Evolutionary conservation across 306 rosid species (phyloP).

Genomic region (Cucurbita maxima): DNA sequence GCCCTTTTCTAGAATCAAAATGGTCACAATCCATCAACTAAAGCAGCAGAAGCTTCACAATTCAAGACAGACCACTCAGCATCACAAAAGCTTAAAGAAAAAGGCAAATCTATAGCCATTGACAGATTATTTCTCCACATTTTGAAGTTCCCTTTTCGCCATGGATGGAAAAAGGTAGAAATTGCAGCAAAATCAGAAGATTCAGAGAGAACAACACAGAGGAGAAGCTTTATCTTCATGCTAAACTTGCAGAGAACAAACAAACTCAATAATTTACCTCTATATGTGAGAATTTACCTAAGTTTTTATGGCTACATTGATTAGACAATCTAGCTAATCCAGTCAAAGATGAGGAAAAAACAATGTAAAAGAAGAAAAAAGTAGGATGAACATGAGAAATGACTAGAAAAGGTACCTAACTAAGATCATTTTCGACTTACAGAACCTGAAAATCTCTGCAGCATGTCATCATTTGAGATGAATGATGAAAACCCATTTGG

Average conservation of each 20-base stretch:
- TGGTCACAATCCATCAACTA: too few relatives aligned
- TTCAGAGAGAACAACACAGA: background rate
- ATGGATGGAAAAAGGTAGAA: background rate
- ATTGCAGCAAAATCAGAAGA: background rate
- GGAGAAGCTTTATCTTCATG: background rate
- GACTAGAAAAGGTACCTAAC: background rate
- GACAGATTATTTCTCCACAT: background rate
- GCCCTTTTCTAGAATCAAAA: too few relatives aligned
- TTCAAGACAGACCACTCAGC: too few relatives aligned
- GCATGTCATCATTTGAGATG: background rate
- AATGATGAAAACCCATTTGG: background rate
- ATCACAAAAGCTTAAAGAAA: too few relatives aligned
- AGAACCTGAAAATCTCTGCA: background rate
- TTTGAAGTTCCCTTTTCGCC: background rate
- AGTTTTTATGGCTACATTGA: background rate
- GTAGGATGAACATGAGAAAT: background rate
- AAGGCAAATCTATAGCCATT: background rate
- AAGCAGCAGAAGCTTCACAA: too few relatives aligned
- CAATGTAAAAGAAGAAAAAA: background rate
- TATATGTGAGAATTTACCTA: constrained; percentile 1
- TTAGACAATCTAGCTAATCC: constrained; percentile 4
- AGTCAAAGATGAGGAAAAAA: background rate
- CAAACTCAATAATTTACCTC: constrained; percentile 5
- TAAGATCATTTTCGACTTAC: background rate
- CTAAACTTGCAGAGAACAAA: background rate